Conservation (phyloP, 768 basidiomycete species). For the Hortiboletus flavorubellus region DNA sequence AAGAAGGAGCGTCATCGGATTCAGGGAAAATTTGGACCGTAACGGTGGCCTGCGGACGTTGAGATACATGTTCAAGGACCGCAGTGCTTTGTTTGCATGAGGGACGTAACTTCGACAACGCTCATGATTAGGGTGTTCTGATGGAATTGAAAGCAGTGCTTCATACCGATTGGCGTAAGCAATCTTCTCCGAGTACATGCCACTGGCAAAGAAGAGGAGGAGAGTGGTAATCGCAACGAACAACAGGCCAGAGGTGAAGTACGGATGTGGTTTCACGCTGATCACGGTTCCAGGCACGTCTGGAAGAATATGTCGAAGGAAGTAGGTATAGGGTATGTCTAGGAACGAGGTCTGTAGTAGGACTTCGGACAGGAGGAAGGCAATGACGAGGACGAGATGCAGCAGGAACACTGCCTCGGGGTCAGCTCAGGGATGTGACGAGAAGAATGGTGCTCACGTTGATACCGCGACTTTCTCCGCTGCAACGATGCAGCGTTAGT, state of each 20-base stretch:
- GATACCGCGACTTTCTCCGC: conserved; percentile 76
- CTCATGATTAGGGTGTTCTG: conserved; percentile 13
- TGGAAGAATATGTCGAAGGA: conserved; percentile 50
- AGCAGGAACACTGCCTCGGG: conserved; percentile 64
- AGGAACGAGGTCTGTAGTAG: conserved; percentile 67
- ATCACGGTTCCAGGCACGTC: conserved; percentile 41
- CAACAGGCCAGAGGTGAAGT: conserved; percentile 73
- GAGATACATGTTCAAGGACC: conserved; percentile 94
- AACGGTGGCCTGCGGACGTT: conserved; percentile 85
- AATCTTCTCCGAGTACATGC: conserved; percentile 95
- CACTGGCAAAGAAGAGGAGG: conserved; percentile 92
- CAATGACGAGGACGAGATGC: conserved; percentile 63
- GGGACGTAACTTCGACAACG: conserved; percentile 76
- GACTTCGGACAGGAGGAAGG: conserved; percentile 73
- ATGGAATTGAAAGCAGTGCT: conserved; percentile 7
- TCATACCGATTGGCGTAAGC: conserved; percentile 92
- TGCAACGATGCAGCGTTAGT: conserved; percentile 82
- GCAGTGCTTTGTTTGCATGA: conserved; percentile 87
- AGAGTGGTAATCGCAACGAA: conserved; percentile 90
- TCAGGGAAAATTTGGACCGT: conserved; percentile 50
- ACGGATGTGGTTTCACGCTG: conserved; percentile 58
- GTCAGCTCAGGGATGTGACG: conserved; percentile 18
- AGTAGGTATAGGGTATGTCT: conserved; percentile 54
- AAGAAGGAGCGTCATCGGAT: conserved; percentile 38
- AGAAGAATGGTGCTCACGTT: conserved; percentile 48